Evolutionary conservation across 2,329 filamentous ascomycete genomes (phyloP), one percentile per base, ranked within the genome.

Genomic region (Venturia pyrina): DNA sequence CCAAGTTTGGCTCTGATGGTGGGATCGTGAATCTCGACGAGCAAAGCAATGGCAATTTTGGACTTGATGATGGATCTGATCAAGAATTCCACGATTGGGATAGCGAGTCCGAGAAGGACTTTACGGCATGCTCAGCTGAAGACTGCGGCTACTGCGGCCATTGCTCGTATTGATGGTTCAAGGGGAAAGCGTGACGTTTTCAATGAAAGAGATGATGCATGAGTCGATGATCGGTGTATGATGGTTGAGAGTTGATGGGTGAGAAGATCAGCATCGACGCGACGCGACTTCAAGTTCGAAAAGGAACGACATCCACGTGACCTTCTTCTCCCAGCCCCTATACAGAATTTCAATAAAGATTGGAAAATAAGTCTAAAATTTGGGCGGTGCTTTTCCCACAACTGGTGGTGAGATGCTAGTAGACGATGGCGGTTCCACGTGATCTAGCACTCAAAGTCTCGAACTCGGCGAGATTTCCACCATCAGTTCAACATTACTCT

Each of bases 121-220:
- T 71, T 40, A 77, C 75, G 8, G 75, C 74, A 8, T 77, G 75
- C 66, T 75, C 74, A 11, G 69, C 69, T 40, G 70, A 74, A 0
- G 69, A 71, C 28, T 77, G 75, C 69, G 75, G 73, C 2, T 77
- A 77, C 59, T 77, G 75, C 59, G 75, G 75, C 10, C 73, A 70
- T 37, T 77, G 75, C 66, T 71, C 56, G 50, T 70, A 71, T 48
- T 71, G 59, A 66, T 24, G 13, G 24, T 21, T 34, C n/a, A n/a
- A 44, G 19, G 43, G 5, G 5, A n/a, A 5, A 44, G 46, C n/a
- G 21, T 50, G 21, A 13, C 46, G n/a, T 7, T 24, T 3, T 10
- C 8, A 13, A 21, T 24, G 46, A 11, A 2, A 50, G n/a, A 13
- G 5, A 7, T 50, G 46, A 24, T 24, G 46, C 8, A 13, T 7